These are phyloP conservation scores for Rhodotorula kratochvilovae DNA, from an alignment of 768 basidiomycete species.

Conservation along the genomic window DNA sequence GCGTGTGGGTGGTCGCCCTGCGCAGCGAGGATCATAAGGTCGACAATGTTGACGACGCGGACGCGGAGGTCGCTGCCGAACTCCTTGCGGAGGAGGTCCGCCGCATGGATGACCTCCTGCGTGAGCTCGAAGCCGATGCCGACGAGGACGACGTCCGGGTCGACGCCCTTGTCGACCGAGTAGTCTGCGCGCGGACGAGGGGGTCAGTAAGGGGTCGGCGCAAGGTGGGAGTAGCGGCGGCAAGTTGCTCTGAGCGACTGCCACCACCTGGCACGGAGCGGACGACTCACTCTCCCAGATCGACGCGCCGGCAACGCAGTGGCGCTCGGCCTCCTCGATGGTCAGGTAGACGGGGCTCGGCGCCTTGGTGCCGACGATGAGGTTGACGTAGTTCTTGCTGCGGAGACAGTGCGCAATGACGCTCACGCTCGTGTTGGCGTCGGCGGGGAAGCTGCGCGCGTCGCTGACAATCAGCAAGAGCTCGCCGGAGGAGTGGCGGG, in stretches of 20 bases:
- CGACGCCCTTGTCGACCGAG: slow-evolving; percentile 44
- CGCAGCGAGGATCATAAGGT: slow-evolving; percentile 73
- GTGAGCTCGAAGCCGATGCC: slow-evolving; percentile 78
- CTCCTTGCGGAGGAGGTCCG: slow-evolving; percentile 66
- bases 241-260: slow-evolving; percentile 43
- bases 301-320: slow-evolving; percentile 80
- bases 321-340: slow-evolving; percentile 71
- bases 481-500: too few species aligned
- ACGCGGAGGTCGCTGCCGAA: slow-evolving; percentile 66
- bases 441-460: slow-evolving; percentile 53
- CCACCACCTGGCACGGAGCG: slow-evolving; percentile 51
- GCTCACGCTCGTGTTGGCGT: slow-evolving; percentile 78
- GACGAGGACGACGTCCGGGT: slow-evolving; percentile 62
- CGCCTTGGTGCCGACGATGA: slow-evolving; percentile 74
- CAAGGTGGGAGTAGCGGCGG: slow-evolving; percentile 41
- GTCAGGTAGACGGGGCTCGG: slow-evolving; percentile 67
- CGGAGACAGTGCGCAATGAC: slow-evolving; percentile 77
- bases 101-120: slow-evolving; percentile 81
- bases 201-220: background rate
- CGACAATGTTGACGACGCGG: slow-evolving; percentile 82
- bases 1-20: slow-evolving; percentile 72
- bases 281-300: slow-evolving; percentile 65
- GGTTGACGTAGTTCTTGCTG: slow-evolving; percentile 73
- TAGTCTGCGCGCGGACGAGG: slow-evolving; percentile 2
- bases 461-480: background rate